Conservation (phyloP, 75 land plant genomes). For the Azolla pinnata region DNA sequence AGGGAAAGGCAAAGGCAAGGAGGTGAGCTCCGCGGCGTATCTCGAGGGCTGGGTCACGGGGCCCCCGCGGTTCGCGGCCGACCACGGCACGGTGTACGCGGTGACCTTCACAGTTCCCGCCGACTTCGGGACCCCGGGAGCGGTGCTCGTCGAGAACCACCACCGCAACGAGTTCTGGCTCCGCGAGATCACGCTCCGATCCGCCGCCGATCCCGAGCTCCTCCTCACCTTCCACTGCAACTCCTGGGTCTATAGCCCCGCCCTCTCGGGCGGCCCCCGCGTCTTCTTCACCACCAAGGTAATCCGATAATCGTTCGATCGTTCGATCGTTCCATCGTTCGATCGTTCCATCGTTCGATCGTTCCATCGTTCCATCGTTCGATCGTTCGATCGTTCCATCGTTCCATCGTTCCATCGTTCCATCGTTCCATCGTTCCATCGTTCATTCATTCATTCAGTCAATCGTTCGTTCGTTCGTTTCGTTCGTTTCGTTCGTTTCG, state of each 20-base stretch:
- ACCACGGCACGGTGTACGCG: not conserved
- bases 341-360: not conserved
- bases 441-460: no score
- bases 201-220: not conserved
- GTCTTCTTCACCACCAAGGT: constrained; percentile 27
- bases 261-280: not conserved
- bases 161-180: constrained; percentile 34
- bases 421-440: no score
- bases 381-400: not conserved
- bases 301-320: no score
- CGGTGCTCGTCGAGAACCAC: constrained; percentile 18
- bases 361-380: not conserved
- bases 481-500: no score
- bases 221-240: constrained; percentile 19
- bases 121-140: constrained; percentile 26
- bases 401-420: no score
- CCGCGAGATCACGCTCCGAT: constrained; percentile 12
- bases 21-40: not conserved
- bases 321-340: no score
- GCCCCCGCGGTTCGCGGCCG: not conserved
- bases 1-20: constrained; percentile 11
- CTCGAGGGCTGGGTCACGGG: constrained; percentile 2
- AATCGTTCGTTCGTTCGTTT: no score
- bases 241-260: constrained; percentile 24
- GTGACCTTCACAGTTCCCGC: constrained; percentile 9